Percentiles rank a stretch among this genome's conserved stretches.
Conservation (phyloP, 768 basidiomycete genomes). For the Mycena leptocephala region DNA sequence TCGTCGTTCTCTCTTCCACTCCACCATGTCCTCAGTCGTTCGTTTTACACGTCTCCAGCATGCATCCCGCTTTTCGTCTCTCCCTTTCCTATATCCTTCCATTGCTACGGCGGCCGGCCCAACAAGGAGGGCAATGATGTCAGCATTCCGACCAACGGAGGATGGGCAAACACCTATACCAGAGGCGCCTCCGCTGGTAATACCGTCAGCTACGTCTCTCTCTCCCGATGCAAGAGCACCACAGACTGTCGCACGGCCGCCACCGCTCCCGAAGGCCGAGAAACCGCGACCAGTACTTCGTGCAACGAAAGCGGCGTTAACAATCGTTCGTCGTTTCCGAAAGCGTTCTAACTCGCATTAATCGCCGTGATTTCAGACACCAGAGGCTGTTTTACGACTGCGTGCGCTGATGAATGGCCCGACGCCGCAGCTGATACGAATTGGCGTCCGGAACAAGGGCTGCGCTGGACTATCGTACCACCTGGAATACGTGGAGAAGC, state of each 20-base stretch:
- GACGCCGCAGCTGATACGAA: constrained; percentile 92
- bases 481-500: constrained; percentile 94
- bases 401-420: constrained; percentile 84
- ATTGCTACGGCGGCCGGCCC: constrained; percentile 52
- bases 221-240: constrained; percentile 78
- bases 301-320: constrained; percentile 83
- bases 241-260: constrained; percentile 81
- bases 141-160: constrained; percentile 65
- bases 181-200: constrained; percentile 69
- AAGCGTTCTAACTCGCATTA: background rate
- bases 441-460: constrained; percentile 97
- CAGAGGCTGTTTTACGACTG: constrained; percentile 82
- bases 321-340: constrained; percentile 67
- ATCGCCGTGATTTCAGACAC: constrained; percentile 71
- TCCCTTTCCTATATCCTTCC: constrained; percentile 52
- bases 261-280: constrained; percentile 76
- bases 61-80: constrained; percentile 49
- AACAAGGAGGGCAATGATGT: constrained; percentile 78
- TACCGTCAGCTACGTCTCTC: constrained; percentile 63
- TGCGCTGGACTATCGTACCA: constrained; percentile 93
- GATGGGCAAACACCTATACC: constrained; percentile 45
- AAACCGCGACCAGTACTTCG: constrained; percentile 77
- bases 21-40: constrained; percentile 47
- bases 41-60: constrained; percentile 49
- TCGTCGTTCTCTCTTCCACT: constrained; percentile 20